Base-by-base conservation (phyloP, 2,329 filamentous ascomycete species). In the Trichoderma asperellum region DNA sequence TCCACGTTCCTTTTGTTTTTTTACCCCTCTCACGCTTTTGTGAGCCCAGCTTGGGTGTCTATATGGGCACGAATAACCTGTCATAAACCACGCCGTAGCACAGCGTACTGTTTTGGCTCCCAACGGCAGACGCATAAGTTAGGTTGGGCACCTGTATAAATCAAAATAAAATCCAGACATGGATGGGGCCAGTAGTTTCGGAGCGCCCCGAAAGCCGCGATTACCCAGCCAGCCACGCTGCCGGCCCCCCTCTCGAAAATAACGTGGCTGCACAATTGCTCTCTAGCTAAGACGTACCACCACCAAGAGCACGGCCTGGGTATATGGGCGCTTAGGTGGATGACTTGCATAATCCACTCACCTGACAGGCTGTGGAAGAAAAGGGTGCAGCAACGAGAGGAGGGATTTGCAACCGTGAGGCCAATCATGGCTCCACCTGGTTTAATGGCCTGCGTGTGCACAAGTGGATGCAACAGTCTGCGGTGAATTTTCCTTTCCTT, bases 201-300 rank as follows among this genome's bases (percentile, higher is more conserved):
- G 62, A 57, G 62, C 62, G 62, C 62, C 18, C 62, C 62, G 62
- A 65, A 65, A 65, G 62, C 62, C 62, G 62, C 53, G 52, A 65
- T 57, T 65, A 65, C 24, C 62, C 62, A 65, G 62, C 60, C 27
- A 64, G 61, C 61, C 61, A 63, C 61, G 18, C 27, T 29, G 24
- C n/a, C 43, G 29, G 59, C 60, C 35, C 35, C 37, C 18, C 37
- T 43, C 37, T 18, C 32, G 7, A 32, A 43, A 53, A 53, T 34
- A 53, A 47, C 60, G 60, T 63, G 60, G 60, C 12, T 63, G 60
- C 47, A 11, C 47, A 57, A n/a, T 24, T 16, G 53, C 27, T 35
- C 3, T 35, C 32, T 57, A n/a, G 55, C 12, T 32, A 0, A 52
- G 40, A 35, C 32, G 55, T 55, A 24, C 47, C 6, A 29, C 40